Base-by-base conservation (phyloP, 164 flowering plant species). In the Magnolia changhungtana region DNA sequence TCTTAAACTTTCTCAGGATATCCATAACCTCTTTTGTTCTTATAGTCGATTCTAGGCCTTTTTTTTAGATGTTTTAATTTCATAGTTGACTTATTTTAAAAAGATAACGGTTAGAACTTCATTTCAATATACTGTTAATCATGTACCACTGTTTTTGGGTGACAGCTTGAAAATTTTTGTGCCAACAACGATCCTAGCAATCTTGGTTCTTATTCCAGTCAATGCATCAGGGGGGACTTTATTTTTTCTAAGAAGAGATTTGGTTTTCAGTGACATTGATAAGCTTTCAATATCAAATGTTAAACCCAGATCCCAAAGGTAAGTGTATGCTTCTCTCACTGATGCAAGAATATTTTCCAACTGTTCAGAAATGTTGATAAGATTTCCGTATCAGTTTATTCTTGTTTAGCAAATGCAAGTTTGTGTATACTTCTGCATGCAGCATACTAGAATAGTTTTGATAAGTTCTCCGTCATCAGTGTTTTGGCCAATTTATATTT, bases 261-360 rank as follows among this genome's bases (percentile, higher is more conserved):
- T 94, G 82, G 96, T 91, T 66, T 76, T 85, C 74, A 94, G 90
- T 69, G 82, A 94, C 77, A 94, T 94, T 77, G 98, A 96, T 84
- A 94, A 94, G 86, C 94, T 96, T 67, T 96, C 99, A 10, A 92
- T 96, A 86, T 96, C 99, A 74, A 96, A 96, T 85, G 89, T 96
- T 79, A 82, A 77, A 23, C 89, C 97, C 51, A 51, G 81, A 82
- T 96, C 99, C 31, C 65, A 79, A 76, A 89, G 89, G 99, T 94
- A 84, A 81, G 83, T 79, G 69, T 71, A 14, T 6, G 9, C 76
- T 51, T 65, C 61, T 76, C 50, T 67, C 58, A 63, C 29, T 45
- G 50, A 23, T 74, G 27, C 58, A 50, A 19, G 20, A 51, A 68
- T 27, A 68, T 16, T 29, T 68, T 68, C 31, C 11, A 29, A 8